Conservation (phyloP, 306 rosid species). For the Notholithocarpus densiflorus region DNA sequence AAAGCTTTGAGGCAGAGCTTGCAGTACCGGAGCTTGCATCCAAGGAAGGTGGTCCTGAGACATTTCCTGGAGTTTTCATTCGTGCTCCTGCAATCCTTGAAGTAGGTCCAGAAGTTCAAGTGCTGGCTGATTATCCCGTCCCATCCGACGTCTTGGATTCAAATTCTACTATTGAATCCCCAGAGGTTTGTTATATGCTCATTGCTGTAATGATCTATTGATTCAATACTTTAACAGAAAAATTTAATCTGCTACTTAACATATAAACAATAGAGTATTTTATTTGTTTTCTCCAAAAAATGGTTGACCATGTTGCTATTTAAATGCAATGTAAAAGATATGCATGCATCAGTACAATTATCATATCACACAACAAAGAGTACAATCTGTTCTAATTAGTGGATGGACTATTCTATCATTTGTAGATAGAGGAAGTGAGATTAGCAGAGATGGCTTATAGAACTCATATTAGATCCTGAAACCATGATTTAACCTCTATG, state of each 20-base stretch:
- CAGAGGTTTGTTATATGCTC: slow-evolving; percentile 47
- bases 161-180: slow-evolving; percentile 36
- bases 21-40: slow-evolving; percentile 66
- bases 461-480: not conserved
- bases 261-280: not conserved
- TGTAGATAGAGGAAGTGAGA: not conserved
- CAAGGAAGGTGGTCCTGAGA: slow-evolving; percentile 85
- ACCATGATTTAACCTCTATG: not conserved
- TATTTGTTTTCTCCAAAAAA: not conserved
- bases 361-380: not conserved
- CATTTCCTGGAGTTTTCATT: slow-evolving; percentile 84
- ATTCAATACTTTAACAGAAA: not conserved
- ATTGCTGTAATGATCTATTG: not conserved
- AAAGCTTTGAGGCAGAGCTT: slow-evolving; percentile 87
- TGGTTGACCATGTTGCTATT: not conserved
- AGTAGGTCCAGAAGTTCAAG: slow-evolving; percentile 85
- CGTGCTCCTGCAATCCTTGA: slow-evolving; percentile 97
- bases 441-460: not conserved
- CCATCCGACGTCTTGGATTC: slow-evolving; percentile 31
- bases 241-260: not conserved
- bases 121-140: slow-evolving; percentile 66
- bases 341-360: not conserved
- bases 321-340: not conserved
- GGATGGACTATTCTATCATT: not conserved
- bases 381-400: not conserved